These are phyloP conservation scores for Neofusicoccum ribis DNA, from an alignment of 2,329 filamentous ascomycete species.

Conservation along the genomic window DNA sequence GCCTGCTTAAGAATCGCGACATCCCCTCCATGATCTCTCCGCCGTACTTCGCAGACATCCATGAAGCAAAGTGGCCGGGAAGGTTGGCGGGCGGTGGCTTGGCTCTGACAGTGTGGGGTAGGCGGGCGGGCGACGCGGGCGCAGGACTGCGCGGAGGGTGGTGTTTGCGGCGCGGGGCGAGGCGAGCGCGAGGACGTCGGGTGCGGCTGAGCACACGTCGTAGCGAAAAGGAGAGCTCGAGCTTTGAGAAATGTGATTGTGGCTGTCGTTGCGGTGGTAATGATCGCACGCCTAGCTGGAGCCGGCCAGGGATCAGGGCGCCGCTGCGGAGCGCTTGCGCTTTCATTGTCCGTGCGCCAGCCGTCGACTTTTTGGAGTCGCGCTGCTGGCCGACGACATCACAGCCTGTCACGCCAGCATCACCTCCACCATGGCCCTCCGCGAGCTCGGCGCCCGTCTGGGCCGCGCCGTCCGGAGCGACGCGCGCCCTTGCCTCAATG, in stretches of 20 bases:
- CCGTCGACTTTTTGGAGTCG: slow-evolving; percentile 18
- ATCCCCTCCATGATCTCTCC: slow-evolving; percentile 48
- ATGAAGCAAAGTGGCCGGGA: slow-evolving; percentile 19
- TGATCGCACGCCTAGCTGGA: not conserved
- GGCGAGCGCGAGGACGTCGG: not conserved
- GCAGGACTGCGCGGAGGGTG: not conserved
- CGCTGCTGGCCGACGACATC: slow-evolving; percentile 4
- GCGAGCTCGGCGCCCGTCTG: slow-evolving; percentile 36
- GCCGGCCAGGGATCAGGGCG: slow-evolving; percentile 11
- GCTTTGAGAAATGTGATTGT: not conserved
- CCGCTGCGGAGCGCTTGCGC: not conserved
- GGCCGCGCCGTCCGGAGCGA: slow-evolving; percentile 30
- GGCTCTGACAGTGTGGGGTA: slow-evolving; percentile 19
- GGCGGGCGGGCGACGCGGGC: slow-evolving; percentile 6
- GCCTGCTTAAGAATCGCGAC: slow-evolving; percentile 69
- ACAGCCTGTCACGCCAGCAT: slow-evolving; percentile 23
- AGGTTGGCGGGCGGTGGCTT: slow-evolving; percentile 1
- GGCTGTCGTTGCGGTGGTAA: slow-evolving; percentile 11
- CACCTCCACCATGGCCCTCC: slow-evolving; percentile 35
- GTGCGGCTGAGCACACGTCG: slow-evolving; percentile 1
- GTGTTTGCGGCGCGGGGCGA: slow-evolving; percentile 9
- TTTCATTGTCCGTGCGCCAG: slow-evolving; percentile 9
- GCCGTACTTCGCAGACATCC: slow-evolving; percentile 23
- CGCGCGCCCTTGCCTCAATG: slow-evolving; percentile 27
- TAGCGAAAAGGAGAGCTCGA: slow-evolving; percentile 16